These are phyloP conservation scores for Hydnum rufescens DNA, from an alignment of 768 basidiomycete species.

Conservation along the genomic window DNA sequence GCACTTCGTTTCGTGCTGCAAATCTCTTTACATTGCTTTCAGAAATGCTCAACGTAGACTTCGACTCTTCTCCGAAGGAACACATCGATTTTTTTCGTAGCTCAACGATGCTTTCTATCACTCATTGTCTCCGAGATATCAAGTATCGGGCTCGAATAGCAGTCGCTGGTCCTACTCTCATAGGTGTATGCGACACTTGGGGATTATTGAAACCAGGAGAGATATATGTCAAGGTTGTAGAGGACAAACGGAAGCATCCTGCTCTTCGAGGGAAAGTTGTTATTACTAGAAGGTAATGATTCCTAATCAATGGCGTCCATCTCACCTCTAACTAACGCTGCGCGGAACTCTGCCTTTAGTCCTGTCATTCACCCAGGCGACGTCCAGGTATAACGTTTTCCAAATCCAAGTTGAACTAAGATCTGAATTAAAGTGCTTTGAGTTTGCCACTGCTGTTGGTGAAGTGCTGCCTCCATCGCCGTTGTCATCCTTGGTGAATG, in stretches of 20 bases:
- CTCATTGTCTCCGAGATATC: constrained; percentile 44
- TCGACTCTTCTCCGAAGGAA: constrained; percentile 10
- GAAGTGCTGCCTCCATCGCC: not conserved
- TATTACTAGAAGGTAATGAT: too few relatives aligned
- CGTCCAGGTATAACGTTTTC: too few relatives aligned
- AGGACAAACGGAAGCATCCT: not conserved
- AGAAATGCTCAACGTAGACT: constrained; percentile 26
- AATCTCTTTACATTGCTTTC: constrained; percentile 30
- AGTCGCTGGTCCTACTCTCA: constrained; percentile 30
- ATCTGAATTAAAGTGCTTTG: too few relatives aligned
- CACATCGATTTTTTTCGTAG: constrained; percentile 29
- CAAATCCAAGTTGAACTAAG: not conserved
- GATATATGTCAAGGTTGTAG: not conserved
- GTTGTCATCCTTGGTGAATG: not conserved
- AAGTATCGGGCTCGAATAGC: constrained; percentile 51
- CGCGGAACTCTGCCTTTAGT: too few relatives aligned
- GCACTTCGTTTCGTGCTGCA: constrained; percentile 33
- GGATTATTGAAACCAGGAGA: constrained; percentile 30
- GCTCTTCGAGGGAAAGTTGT: not conserved
- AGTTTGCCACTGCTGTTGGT: not conserved
- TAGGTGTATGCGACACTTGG: constrained; percentile 51
- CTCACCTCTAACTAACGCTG: too few relatives aligned
- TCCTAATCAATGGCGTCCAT: too few relatives aligned
- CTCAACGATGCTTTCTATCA: constrained; percentile 32
- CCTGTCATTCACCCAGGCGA: not conserved